A percentile compares a stretch with the other conserved stretches of the same genome.
Evolutionary conservation across 768 basidiomycete genomes (phyloP).

Genomic region (Leccinum broughii): DNA sequence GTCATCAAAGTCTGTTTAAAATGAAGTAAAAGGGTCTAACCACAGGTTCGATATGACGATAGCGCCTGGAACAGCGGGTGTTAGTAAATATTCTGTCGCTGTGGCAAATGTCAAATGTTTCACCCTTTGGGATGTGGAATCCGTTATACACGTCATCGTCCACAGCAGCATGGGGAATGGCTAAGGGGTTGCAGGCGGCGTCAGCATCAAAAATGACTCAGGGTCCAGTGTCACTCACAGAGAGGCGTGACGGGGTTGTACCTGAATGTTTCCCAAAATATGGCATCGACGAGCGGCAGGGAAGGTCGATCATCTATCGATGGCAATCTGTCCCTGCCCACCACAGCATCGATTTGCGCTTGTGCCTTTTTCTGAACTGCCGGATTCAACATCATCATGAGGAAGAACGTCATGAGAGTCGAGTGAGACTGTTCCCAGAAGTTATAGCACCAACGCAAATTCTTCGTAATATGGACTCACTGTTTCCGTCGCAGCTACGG

Average conservation of each 20-base stretch:
- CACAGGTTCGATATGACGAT: slow-evolving; percentile 11
- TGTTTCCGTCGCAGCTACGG: slow-evolving; percentile 1
- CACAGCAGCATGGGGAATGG: slow-evolving; percentile 30
- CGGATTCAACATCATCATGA: slow-evolving; percentile 11
- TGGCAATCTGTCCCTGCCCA: slow-evolving; percentile 8
- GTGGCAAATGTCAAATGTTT: background rate
- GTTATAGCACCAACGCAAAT: background rate
- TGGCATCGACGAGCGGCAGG: slow-evolving; percentile 10
- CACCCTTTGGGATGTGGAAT: slow-evolving; percentile 48
- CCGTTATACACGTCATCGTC: slow-evolving; percentile 43
- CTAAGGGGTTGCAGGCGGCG: background rate
- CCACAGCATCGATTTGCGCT: slow-evolving; percentile 8
- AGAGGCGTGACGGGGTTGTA: background rate
- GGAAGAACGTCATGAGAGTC: slow-evolving; percentile 5
- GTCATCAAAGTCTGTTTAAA: no score
- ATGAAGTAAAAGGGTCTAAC: background rate
- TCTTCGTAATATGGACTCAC: background rate
- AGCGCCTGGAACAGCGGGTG: background rate
- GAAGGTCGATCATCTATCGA: slow-evolving; percentile 11
- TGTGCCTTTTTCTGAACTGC: slow-evolving; percentile 9
- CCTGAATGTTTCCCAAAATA: slow-evolving; percentile 6
- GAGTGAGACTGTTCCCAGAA: slow-evolving; percentile 1
- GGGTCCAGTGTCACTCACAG: background rate
- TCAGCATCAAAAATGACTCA: background rate
- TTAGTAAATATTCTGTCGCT: background rate